Evolutionary conservation across 176 grass and related monocot genomes (phyloP), one percentile per base, ranked within the genome.

Genomic region (Typha latifolia): DNA sequence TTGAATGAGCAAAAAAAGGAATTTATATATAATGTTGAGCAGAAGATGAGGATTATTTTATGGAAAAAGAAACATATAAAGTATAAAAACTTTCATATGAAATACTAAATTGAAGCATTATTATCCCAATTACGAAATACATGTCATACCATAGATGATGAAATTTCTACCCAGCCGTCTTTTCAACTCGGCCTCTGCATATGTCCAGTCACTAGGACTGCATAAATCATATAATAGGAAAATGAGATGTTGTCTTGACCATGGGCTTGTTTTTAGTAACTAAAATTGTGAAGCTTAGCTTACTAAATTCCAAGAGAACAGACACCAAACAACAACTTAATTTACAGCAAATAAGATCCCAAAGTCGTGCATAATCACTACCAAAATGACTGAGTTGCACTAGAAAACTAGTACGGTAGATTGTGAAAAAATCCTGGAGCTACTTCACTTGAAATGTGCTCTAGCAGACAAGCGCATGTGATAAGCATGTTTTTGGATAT

Each of bases 151-250:
- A 66, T 96, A 91, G 63, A 96, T 91, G 62, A 79, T 74, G 67
- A 91, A 91, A 51, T 82, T 82, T 21, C 74, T 68, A 71, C 91
- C 84, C 20, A 96, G 70, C 48, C 68, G 64, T 68, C 62, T 83
- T 65, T 84, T 87, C 15, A 96, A 82, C 49, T 81, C 74, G 72
- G 82, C 66, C 66, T 81, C 68, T 13, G 84, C 79, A 75, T 91
- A 96, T 69, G 76, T 91, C 87, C 87, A 96, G 77, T 91, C 87
- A 48, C 68, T 88, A 13, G 84, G 65, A 74, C 91, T 96, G 71
- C 67, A 79, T 11, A 29, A 15, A 62, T 31, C 13, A 61, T 70
- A 47, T 34, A 74, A 21, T 29, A 70, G 14, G 5, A 71, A 77
- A 37, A 37, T 37, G 34, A 37, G 34, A 37, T 37, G 34, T 37